These are phyloP conservation scores for Acanthamoeba triangularis DNA, from an alignment of 208 protist species.

Conservation along the genomic window DNA sequence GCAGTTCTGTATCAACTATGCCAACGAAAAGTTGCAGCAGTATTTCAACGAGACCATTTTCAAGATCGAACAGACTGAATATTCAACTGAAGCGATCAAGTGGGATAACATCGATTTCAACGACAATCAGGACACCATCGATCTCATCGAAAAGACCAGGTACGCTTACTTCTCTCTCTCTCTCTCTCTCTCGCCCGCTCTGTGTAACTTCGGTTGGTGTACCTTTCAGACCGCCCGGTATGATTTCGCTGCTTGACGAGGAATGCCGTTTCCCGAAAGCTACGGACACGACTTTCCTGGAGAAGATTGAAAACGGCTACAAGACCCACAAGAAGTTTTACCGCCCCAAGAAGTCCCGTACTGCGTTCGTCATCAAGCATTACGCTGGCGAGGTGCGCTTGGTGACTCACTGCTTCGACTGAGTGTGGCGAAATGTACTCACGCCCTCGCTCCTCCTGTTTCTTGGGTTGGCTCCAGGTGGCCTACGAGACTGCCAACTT, in stretches of 20 bases:
- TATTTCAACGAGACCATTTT: slow-evolving; percentile 93
- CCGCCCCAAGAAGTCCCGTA: slow-evolving; percentile 62
- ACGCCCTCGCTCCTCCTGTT: background rate
- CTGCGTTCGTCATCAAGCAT: slow-evolving; percentile 88
- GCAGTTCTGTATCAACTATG: slow-evolving; percentile 93
- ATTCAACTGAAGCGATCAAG: slow-evolving; percentile 88
- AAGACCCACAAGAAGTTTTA: slow-evolving; percentile 75
- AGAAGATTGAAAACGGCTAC: slow-evolving; percentile 86
- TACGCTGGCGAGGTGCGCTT: slow-evolving; percentile 89
- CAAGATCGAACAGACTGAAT: slow-evolving; percentile 91
- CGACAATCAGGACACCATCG: slow-evolving; percentile 91
- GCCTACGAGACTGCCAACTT: slow-evolving; percentile 89
- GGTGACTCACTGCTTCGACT: slow-evolving; percentile 43
- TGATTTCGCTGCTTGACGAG: slow-evolving; percentile 88
- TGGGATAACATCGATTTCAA: slow-evolving; percentile 90
- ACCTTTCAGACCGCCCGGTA: slow-evolving; percentile 82
- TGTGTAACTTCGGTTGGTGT: slow-evolving; percentile 28
- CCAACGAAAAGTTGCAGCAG: slow-evolving; percentile 92
- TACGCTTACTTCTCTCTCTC: slow-evolving; percentile 25
- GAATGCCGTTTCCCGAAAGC: slow-evolving; percentile 89
- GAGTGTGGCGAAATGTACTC: background rate
- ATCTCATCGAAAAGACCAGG: slow-evolving; percentile 84
- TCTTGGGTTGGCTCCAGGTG: slow-evolving; percentile 72
- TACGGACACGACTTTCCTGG: slow-evolving; percentile 83
- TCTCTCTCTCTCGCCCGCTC: background rate